phyloP scores from a whole-genome alignment of 2,329 filamentous ascomycete species.

The Akanthomyces dipterigenus region DNA sequence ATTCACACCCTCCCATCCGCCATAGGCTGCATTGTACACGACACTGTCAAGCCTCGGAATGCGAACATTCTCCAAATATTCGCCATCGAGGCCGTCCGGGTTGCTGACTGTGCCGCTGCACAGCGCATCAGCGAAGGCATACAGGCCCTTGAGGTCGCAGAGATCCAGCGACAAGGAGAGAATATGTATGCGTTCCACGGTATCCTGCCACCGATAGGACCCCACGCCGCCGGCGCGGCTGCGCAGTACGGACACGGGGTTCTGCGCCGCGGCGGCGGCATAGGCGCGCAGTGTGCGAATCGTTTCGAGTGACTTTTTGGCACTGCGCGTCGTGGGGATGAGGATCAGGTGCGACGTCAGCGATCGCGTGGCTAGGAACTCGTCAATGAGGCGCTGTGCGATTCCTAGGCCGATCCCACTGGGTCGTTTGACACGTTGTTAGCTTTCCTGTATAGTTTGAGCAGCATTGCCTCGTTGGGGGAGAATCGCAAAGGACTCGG shows the following conservation, averaged over 20 bases:
- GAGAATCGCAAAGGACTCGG: neutral
- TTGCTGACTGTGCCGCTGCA: conserved; percentile 39
- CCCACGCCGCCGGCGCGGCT: conserved; percentile 27
- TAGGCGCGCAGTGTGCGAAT: conserved; percentile 57
- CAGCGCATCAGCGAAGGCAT: conserved; percentile 41
- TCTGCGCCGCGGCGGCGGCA: conserved; percentile 36
- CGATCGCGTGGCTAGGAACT: conserved; percentile 68
- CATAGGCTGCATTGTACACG: conserved; percentile 82
- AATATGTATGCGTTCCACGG: conserved; percentile 48
- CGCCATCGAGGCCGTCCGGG: conserved; percentile 30
- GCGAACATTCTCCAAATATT: conserved; percentile 35
- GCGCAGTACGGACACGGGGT: conserved; percentile 28
- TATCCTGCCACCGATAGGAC: conserved; percentile 29
- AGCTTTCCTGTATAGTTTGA: neutral
- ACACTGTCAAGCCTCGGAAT: conserved; percentile 71
- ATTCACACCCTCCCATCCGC: conserved; percentile 75
- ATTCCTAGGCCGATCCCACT: conserved; percentile 85
- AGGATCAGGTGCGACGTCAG: conserved; percentile 65
- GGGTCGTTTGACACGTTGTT: conserved; percentile 4
- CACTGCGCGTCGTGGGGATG: conserved; percentile 75
- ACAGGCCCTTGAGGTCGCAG: conserved; percentile 48
- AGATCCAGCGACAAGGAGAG: conserved; percentile 53
- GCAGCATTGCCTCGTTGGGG: neutral
- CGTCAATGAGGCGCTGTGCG: conserved; percentile 78
- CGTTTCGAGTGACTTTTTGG: conserved; percentile 67